phyloP scores from a whole-genome alignment of 345 rosid genomes.

The Lepidium aucheri region DNA sequence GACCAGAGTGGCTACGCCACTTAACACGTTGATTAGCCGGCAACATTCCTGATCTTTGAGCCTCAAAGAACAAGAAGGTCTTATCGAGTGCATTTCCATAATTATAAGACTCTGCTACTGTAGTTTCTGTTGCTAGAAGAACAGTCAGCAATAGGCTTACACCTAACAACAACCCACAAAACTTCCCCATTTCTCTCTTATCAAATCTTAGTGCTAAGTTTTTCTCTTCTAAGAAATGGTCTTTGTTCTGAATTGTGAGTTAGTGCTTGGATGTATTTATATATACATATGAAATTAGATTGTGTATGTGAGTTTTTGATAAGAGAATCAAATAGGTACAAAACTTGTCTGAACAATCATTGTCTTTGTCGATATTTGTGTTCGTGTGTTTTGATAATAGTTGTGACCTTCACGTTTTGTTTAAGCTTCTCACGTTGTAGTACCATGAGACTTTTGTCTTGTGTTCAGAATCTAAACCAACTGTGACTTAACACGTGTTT shows the following conservation, averaged over 20 bases:
- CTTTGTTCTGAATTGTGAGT: neutral
- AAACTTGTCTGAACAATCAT: slow-evolving; percentile 16
- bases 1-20: slow-evolving; percentile 62
- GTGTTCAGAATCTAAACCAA: neutral
- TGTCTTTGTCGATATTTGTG: slow-evolving; percentile 6
- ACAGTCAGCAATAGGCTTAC: slow-evolving; percentile 23
- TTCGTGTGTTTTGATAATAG: slow-evolving; percentile 16
- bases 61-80: slow-evolving; percentile 62
- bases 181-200: slow-evolving; percentile 15
- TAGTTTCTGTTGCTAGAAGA: neutral
- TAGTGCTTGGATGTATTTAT: neutral
- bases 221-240: neutral
- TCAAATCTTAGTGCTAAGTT: neutral
- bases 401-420: slow-evolving; percentile 48
- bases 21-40: slow-evolving; percentile 40
- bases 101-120: slow-evolving; percentile 25
- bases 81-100: slow-evolving; percentile 51
- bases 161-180: slow-evolving; percentile 12
- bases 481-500: neutral
- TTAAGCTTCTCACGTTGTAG: slow-evolving; percentile 59
- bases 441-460: neutral
- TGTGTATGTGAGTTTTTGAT: slow-evolving; percentile 20
- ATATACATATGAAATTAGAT: neutral
- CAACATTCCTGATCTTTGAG: slow-evolving; percentile 58
- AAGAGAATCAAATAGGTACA: slow-evolving; percentile 5